Evolutionary conservation across 73 alveolate species (phyloP).

Genomic region (Paramecium bursaria): DNA sequence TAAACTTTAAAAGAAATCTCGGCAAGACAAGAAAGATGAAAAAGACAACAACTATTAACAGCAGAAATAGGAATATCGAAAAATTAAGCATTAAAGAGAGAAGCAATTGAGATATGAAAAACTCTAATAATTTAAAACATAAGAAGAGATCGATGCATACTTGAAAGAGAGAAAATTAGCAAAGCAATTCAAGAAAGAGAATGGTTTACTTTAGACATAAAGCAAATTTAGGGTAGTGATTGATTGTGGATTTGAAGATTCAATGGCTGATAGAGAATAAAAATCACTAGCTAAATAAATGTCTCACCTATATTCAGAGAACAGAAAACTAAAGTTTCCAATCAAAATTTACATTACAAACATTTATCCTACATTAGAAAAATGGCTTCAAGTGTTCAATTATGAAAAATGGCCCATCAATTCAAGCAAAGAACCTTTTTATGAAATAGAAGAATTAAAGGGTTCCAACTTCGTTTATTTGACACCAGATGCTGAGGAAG

Average conservation of each 20-base stretch:
- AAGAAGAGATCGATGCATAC: slow-evolving; percentile 25
- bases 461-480: slow-evolving; percentile 22
- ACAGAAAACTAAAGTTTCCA: slow-evolving; percentile 2
- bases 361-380: background rate
- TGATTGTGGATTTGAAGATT: slow-evolving; percentile 50
- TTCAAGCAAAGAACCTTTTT: slow-evolving; percentile 2
- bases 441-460: slow-evolving; percentile 38
- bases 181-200: background rate
- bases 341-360: slow-evolving; percentile 24
- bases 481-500: slow-evolving; percentile 55
- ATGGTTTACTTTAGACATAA: slow-evolving; percentile 8
- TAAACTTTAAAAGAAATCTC: too few species aligned
- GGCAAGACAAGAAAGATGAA: too few species aligned
- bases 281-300: slow-evolving; percentile 40
- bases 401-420: slow-evolving; percentile 10
- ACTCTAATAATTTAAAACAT: background rate
- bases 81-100: background rate
- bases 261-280: slow-evolving; percentile 24
- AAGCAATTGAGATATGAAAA: slow-evolving; percentile 31
- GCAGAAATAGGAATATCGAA: background rate
- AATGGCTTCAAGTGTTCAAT: slow-evolving; percentile 7
- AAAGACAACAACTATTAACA: too few species aligned
- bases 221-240: slow-evolving; percentile 21
- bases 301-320: slow-evolving; percentile 18
- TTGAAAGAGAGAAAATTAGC: background rate